Conservation (phyloP, 306 rosid genomes). For the Vicia faba region DNA sequence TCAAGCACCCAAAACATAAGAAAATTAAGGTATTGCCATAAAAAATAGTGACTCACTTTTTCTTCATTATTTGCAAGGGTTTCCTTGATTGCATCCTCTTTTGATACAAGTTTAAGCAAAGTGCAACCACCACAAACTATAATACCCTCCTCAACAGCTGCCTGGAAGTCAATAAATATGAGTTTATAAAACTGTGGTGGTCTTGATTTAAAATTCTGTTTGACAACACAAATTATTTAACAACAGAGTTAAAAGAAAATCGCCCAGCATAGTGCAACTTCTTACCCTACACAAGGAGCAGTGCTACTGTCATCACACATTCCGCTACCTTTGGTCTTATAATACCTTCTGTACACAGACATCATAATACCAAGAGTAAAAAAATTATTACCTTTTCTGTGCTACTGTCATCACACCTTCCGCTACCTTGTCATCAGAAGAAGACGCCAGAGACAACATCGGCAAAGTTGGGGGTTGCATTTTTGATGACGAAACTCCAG, state of each 20-base stretch:
- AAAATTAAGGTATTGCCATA: not conserved
- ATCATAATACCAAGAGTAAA: conserved; percentile 25
- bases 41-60: conserved; percentile 55
- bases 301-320: conserved; percentile 69
- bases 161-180: conserved; percentile 50
- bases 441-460: too few relatives aligned
- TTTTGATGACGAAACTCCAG: too few relatives aligned
- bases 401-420: too few relatives aligned
- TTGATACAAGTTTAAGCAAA: conserved; percentile 84
- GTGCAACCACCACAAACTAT: conserved; percentile 99
- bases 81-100: conserved; percentile 84
- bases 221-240: not conserved
- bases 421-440: too few relatives aligned
- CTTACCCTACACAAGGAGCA: conserved; percentile 84
- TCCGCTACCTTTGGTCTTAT: conserved; percentile 72
- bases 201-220: too few relatives aligned
- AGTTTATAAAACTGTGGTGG: conserved; percentile 8
- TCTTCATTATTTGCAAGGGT: conserved; percentile 87
- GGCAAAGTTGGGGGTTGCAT: too few relatives aligned
- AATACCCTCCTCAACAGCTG: conserved; percentile 99
- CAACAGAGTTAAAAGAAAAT: conserved; percentile 7
- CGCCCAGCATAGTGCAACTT: conserved; percentile 5
- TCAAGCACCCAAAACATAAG: conserved; percentile 3
- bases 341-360: conserved; percentile 65
- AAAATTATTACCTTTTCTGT: too few relatives aligned